Conservation (phyloP, 331 rosid genomes). For the Malus hybrid region DNA sequence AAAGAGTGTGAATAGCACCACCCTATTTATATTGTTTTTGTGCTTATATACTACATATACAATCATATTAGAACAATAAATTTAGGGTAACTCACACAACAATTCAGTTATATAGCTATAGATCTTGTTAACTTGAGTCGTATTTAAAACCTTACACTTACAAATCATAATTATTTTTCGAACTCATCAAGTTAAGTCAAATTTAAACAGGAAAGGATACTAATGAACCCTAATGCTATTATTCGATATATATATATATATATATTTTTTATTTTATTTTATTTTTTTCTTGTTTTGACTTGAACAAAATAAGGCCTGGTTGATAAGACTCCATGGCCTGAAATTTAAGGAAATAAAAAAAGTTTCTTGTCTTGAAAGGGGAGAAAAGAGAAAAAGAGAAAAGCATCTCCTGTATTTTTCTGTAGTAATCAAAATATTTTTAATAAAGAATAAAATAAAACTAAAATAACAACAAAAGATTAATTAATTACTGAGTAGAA, state of each 20-base stretch:
- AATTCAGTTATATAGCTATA: not conserved
- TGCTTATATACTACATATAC: too few species aligned
- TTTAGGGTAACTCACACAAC: not conserved
- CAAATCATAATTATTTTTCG: too few species aligned
- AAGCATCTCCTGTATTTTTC: conserved; percentile 7
- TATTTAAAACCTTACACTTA: not conserved
- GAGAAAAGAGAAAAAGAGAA: conserved; percentile 15
- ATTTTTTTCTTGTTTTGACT: not conserved
- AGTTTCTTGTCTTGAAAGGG: conserved; percentile 5
- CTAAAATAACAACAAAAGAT: not conserved
- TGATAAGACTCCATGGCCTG: conserved; percentile 5
- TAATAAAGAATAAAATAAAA: not conserved
- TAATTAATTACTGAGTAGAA: not conserved
- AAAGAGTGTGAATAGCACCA: accelerated
- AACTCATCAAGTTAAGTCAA: not conserved
- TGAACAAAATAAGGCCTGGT: not conserved
- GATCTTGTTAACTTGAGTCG: too few species aligned
- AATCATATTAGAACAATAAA: too few species aligned
- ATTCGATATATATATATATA: too few species aligned
- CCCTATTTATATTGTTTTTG: too few species aligned
- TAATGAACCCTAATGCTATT: not conserved
- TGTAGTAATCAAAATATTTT: not conserved
- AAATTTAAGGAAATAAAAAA: not conserved
- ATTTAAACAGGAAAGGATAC: too few species aligned
- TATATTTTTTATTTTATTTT: too few species aligned